Evolutionary conservation across 2,329 filamentous ascomycete species (phyloP).

Genomic region (Colletotrichum destructivum): DNA sequence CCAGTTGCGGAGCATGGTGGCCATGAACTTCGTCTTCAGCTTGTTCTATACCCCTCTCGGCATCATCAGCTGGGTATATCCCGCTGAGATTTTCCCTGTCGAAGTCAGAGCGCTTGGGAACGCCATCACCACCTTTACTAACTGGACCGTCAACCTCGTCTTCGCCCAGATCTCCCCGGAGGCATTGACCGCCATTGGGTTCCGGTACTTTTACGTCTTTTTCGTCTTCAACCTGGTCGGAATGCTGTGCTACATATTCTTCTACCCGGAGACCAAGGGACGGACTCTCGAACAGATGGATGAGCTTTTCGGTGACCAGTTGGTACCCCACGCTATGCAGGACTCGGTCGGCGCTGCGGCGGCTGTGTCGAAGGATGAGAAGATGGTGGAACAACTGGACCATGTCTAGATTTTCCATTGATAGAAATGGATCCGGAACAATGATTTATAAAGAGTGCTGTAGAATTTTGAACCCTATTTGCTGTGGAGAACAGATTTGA

Average conservation of each 20-base stretch:
- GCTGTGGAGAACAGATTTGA: no score
- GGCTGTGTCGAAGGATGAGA: constrained; percentile 33
- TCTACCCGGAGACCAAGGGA: constrained; percentile 54
- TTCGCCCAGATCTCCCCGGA: constrained; percentile 65
- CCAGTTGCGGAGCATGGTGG: constrained; percentile 49
- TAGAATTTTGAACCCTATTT: no score
- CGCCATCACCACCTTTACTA: constrained; percentile 49
- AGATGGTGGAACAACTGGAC: constrained; percentile 30
- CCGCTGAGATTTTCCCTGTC: constrained; percentile 57
- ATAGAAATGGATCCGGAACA: not conserved
- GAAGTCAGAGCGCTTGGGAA: constrained; percentile 50
- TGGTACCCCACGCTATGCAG: constrained; percentile 38
- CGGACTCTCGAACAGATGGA: constrained; percentile 54
- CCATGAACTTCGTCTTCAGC: constrained; percentile 54
- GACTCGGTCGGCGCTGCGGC: constrained; percentile 32
- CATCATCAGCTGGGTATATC: constrained; percentile 60
- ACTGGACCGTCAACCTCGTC: constrained; percentile 55
- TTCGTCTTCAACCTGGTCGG: constrained; percentile 48
- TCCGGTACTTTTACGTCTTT: constrained; percentile 59
- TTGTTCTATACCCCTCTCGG: constrained; percentile 53
- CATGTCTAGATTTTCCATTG: not conserved
- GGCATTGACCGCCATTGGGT: constrained; percentile 58
- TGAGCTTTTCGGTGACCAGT: constrained; percentile 51
- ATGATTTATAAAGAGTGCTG: not conserved
- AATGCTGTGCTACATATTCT: constrained; percentile 46